A percentile compares a stretch with the other conserved stretches of the same genome.
Conservation (phyloP, 495 filamentous ascomycete species). For the Hyaloscypha bicolor region DNA sequence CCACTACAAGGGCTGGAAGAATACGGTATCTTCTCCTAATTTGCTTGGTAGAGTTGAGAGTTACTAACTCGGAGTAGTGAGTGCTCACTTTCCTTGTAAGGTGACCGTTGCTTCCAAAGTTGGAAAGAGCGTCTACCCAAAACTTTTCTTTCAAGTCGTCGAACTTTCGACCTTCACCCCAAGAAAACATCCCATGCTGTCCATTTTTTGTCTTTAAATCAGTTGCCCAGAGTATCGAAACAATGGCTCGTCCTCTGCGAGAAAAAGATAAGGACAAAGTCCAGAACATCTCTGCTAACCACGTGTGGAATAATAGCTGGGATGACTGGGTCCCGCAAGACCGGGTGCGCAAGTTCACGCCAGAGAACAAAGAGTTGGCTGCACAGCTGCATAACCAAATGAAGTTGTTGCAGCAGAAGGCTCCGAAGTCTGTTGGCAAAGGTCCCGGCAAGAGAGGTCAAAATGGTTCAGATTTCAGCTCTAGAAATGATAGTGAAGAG, state of each 20-base stretch:
- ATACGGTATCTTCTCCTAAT: conserved; percentile 50
- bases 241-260: not conserved
- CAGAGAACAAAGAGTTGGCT: conserved; percentile 91
- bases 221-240: not conserved
- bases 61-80: conserved; percentile 18
- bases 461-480: conserved; percentile 72
- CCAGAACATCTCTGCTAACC: conserved; percentile 16
- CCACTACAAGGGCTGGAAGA: conserved; percentile 99
- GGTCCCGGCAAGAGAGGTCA: conserved; percentile 52
- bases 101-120: conserved; percentile 5
- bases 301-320: conserved; percentile 57
- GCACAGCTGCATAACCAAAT: conserved; percentile 62
- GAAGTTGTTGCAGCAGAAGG: conserved; percentile 48
- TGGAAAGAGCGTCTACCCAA: conserved; percentile 1
- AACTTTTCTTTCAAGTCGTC: not conserved
- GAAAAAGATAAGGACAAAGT: not conserved
- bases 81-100: not conserved
- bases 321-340: conserved; percentile 98
- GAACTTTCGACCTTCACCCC: not conserved
- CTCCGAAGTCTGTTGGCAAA: conserved; percentile 54
- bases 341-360: conserved; percentile 89
- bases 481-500: conserved; percentile 85
- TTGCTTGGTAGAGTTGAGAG: not conserved
- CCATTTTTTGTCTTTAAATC: not conserved
- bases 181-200: not conserved